phyloP scores from a whole-genome alignment of 2,329 filamentous ascomycete genomes.

The Colletotrichum phormii region DNA sequence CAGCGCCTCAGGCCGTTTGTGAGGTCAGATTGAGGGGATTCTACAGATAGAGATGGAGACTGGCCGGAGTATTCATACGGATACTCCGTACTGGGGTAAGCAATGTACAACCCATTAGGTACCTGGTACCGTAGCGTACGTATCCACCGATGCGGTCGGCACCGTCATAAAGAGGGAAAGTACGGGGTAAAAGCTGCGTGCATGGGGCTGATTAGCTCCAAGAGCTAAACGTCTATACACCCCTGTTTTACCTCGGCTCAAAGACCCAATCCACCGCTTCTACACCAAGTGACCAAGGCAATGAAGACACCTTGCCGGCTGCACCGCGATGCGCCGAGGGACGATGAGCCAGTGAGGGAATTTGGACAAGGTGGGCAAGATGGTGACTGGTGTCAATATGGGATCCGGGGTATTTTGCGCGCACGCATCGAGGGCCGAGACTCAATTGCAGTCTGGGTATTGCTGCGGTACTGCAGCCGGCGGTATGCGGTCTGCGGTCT shows the following conservation, averaged over 20 bases:
- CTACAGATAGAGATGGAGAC: no score
- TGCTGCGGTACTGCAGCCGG: no score
- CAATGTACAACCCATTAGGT: no score
- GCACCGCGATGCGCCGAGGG: slow-evolving; percentile 16
- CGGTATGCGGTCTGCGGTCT: background rate
- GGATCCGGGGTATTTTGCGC: background rate
- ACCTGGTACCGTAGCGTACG: no score
- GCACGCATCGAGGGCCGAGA: background rate
- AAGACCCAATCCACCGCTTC: background rate
- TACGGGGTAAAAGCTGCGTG: background rate
- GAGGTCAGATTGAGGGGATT: background rate
- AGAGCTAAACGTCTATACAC: background rate
- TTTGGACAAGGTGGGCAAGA: background rate
- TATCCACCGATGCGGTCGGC: background rate
- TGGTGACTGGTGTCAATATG: background rate
- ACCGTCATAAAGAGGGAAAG: background rate
- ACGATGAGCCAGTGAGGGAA: background rate
- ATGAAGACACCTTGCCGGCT: background rate
- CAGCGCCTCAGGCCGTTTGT: background rate
- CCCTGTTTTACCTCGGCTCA: slow-evolving; percentile 32
- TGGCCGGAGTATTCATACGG: no score
- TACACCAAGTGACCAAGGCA: background rate
- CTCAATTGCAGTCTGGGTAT: background rate
- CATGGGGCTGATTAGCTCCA: background rate
- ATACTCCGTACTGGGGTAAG: no score